A percentile compares a stretch with the other conserved stretches of the same genome.
Conservation (phyloP, 331 rosid genomes). For the Phaseolus coccineus region DNA sequence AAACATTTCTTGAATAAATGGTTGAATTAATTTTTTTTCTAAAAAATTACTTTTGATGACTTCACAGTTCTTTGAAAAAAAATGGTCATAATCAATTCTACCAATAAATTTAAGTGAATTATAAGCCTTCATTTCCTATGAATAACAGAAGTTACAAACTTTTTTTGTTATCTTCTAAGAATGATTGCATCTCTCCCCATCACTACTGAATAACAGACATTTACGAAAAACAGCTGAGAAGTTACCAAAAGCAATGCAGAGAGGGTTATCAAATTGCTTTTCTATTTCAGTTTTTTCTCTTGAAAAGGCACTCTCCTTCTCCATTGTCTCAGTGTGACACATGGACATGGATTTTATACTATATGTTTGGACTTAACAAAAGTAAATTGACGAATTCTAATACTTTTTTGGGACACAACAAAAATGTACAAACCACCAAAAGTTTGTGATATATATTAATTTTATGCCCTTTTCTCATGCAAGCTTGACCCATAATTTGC, state of each 20-base stretch:
- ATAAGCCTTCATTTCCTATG: too few relatives aligned
- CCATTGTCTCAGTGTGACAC: conserved; percentile 2
- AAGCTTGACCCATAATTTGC: conserved; percentile 40
- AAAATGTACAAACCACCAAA: neutral
- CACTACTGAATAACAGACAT: too few relatives aligned
- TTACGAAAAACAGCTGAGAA: neutral
- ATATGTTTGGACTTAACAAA: neutral
- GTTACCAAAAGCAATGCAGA: conserved; percentile 9
- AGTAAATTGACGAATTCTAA: neutral
- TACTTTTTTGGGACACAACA: neutral
- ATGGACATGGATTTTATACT: neutral
- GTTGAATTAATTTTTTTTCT: too few relatives aligned
- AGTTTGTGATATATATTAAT: neutral
- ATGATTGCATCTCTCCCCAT: too few relatives aligned
- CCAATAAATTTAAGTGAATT: too few relatives aligned
- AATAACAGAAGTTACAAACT: too few relatives aligned
- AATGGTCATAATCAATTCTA: too few relatives aligned
- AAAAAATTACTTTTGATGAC: too few relatives aligned
- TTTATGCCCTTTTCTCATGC: conserved; percentile 25
- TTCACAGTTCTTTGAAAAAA: too few relatives aligned
- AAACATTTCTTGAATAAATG: too few relatives aligned
- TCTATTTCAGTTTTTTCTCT: neutral
- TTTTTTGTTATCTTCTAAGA: too few relatives aligned
- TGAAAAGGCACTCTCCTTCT: neutral
- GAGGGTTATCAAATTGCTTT: neutral